A percentile compares a stretch with the other conserved stretches of the same genome.
phyloP scores from a whole-genome alignment of 192 early-diverging fungal genomes.

The Coemansia pectinata region DNA sequence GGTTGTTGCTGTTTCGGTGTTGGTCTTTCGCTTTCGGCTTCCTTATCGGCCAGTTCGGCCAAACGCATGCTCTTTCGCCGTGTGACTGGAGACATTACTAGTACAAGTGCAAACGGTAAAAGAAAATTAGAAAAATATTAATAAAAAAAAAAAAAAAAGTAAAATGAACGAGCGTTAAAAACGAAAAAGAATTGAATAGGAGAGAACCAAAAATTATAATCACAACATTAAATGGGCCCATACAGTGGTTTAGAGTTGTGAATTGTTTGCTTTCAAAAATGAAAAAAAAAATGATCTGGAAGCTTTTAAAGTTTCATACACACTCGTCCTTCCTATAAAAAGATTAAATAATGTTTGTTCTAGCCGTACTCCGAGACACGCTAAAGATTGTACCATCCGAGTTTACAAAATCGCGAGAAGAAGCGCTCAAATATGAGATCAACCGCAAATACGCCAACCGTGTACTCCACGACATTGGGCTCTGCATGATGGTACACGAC shows the following conservation, averaged over 20 bases:
- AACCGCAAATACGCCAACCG: conserved; percentile 94
- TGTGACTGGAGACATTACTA: conserved; percentile 20
- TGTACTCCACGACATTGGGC: conserved; percentile 80
- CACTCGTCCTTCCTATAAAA: background rate
- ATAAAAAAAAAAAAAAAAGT: background rate
- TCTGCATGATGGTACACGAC: conserved; percentile 86
- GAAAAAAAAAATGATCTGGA: background rate
- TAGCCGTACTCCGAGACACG: conserved; percentile 80
- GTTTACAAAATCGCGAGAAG: conserved; percentile 71
- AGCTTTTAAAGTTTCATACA: background rate
- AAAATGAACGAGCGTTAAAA: no score
- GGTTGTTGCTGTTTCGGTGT: background rate
- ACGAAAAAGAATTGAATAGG: background rate
- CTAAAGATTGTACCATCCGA: conserved; percentile 80
- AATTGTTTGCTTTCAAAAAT: background rate
- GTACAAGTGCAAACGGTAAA: background rate
- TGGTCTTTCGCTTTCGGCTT: background rate
- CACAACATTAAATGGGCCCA: background rate
- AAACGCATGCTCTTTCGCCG: conserved; percentile 43
- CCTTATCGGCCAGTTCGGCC: conserved; percentile 7
- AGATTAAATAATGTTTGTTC: conserved; percentile 73
- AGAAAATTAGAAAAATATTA: background rate
- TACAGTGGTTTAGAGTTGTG: background rate
- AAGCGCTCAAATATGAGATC: conserved; percentile 84
- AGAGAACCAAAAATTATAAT: background rate